Conservation (phyloP, 2,329 filamentous ascomycete species). For the Spiromastix sp. region DNA sequence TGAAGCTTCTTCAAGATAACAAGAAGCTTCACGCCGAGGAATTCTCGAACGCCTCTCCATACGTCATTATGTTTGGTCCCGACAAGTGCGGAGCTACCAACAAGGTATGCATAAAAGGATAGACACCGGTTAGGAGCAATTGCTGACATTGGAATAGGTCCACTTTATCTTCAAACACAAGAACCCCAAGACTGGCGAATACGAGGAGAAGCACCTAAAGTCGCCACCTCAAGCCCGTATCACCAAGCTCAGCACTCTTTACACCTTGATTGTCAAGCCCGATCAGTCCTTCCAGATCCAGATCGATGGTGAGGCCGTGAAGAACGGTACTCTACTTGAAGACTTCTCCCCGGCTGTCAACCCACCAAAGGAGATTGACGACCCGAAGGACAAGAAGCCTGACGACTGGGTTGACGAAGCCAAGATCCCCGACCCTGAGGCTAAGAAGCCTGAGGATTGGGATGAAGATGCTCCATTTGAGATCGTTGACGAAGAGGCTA, state of each 20-base stretch:
- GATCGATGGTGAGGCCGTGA: slow-evolving; percentile 80
- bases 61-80: slow-evolving; percentile 99
- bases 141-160: slow-evolving; percentile 35
- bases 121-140: too few species aligned
- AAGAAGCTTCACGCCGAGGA: slow-evolving; percentile 93
- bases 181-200: slow-evolving; percentile 99
- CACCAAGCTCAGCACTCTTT: slow-evolving; percentile 84
- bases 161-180: slow-evolving; percentile 99
- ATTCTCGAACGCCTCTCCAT: slow-evolving; percentile 94
- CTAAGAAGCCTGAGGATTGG: slow-evolving; percentile 96
- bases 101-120: too few species aligned
- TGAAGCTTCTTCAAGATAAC: slow-evolving; percentile 98
- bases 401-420: slow-evolving; percentile 91
- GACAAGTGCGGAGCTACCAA: slow-evolving; percentile 99
- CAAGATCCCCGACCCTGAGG: slow-evolving; percentile 83
- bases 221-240: slow-evolving; percentile 76
- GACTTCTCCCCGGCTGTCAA: slow-evolving; percentile 93
- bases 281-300: slow-evolving; percentile 92
- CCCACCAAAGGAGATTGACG: slow-evolving; percentile 88
- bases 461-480: slow-evolving; percentile 96
- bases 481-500: slow-evolving; percentile 87
- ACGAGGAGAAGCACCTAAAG: slow-evolving; percentile 98
- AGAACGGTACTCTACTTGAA: slow-evolving; percentile 84
- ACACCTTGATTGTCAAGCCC: slow-evolving; percentile 91
- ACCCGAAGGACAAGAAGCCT: slow-evolving; percentile 86